phyloP scores from a whole-genome alignment of 371 early-diverging fungal species.

The Mortierella sp. region DNA sequence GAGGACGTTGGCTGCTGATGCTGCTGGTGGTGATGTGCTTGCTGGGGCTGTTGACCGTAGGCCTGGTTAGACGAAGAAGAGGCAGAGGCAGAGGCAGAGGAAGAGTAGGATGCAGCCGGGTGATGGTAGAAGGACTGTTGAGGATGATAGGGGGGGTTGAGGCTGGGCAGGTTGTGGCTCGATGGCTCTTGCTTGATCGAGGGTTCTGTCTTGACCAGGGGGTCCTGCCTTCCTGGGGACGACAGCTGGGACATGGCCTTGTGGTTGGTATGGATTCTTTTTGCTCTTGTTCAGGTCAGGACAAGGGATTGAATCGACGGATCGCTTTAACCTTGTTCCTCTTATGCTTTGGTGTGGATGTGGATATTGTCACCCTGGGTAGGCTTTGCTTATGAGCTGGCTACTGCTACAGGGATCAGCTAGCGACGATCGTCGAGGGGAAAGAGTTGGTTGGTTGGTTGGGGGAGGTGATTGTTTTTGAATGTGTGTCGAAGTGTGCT shows the following conservation, averaged over 20 bases:
- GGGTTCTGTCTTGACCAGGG: slow-evolving; percentile 41
- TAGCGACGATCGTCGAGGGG: not conserved
- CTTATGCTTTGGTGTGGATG: slow-evolving; percentile 5
- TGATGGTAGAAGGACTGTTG: slow-evolving; percentile 21
- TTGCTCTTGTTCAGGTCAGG: too few relatives aligned
- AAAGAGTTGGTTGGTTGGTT: not conserved
- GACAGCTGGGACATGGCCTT: slow-evolving; percentile 27
- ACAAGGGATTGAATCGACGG: not conserved
- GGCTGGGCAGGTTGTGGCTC: not conserved
- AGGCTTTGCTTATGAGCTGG: not conserved
- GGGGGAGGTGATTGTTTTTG: not conserved
- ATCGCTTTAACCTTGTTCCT: slow-evolving; percentile 13
- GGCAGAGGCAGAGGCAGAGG: slow-evolving; percentile 9
- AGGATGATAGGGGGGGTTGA: slow-evolving; percentile 35
- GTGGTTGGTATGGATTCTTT: slow-evolving; percentile 16
- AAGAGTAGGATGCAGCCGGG: slow-evolving; percentile 17
- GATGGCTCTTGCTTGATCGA: slow-evolving; percentile 6
- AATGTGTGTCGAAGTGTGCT: not conserved
- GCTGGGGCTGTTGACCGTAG: slow-evolving; percentile 10
- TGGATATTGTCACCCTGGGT: not conserved
- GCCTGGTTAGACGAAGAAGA: slow-evolving; percentile 20
- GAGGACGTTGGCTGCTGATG: slow-evolving; percentile 15
- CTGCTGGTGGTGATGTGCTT: slow-evolving; percentile 7
- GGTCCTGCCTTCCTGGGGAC: slow-evolving; percentile 42
- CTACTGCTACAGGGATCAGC: not conserved